These are phyloP conservation scores for Microsporum audouinii DNA, from an alignment of 2,329 filamentous ascomycete species.

Conservation along the genomic window DNA sequence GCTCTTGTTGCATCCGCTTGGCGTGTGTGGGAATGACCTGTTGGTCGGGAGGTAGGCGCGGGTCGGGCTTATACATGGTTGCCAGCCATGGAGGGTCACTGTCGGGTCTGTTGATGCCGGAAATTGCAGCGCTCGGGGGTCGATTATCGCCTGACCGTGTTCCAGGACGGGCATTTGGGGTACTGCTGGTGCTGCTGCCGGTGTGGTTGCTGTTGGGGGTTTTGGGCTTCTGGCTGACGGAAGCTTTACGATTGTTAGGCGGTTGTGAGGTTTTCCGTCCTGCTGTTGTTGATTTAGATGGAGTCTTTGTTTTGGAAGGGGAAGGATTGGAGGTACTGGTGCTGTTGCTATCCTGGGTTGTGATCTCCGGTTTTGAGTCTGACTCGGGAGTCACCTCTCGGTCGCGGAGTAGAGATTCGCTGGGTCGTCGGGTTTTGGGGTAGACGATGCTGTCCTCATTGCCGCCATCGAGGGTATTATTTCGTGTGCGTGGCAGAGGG, in stretches of 20 bases:
- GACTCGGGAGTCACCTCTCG: slow-evolving; percentile 14
- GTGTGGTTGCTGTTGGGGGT: slow-evolving; percentile 21
- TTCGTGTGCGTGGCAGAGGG: slow-evolving; percentile 50
- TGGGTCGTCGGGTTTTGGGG: slow-evolving; percentile 56
- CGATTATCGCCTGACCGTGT: slow-evolving; percentile 49
- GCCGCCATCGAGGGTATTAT: slow-evolving; percentile 45
- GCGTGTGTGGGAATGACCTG: slow-evolving; percentile 93
- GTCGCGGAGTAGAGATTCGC: slow-evolving; percentile 35
- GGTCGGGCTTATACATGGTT: slow-evolving; percentile 90
- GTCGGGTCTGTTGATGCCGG: slow-evolving; percentile 59
- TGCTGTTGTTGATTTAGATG: slow-evolving; percentile 22
- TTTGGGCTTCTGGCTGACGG: slow-evolving; percentile 25
- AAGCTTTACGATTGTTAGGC: slow-evolving; percentile 31
- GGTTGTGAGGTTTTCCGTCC: slow-evolving; percentile 32
- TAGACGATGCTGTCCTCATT: slow-evolving; percentile 51
- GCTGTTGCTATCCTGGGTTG: slow-evolving; percentile 9
- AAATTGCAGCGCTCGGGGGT: slow-evolving; percentile 38
- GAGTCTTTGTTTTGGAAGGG: slow-evolving; percentile 16
- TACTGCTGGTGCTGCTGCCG: slow-evolving; percentile 22
- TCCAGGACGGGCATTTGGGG: slow-evolving; percentile 45
- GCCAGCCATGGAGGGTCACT: slow-evolving; percentile 94
- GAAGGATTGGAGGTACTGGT: slow-evolving; percentile 17
- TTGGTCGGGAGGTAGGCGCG: slow-evolving; percentile 83
- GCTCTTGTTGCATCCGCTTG: slow-evolving; percentile 79
- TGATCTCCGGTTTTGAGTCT: slow-evolving; percentile 14